These are phyloP conservation scores for Lachnellula occidentalis DNA, from an alignment of 2,329 filamentous ascomycete genomes.

Conservation along the genomic window DNA sequence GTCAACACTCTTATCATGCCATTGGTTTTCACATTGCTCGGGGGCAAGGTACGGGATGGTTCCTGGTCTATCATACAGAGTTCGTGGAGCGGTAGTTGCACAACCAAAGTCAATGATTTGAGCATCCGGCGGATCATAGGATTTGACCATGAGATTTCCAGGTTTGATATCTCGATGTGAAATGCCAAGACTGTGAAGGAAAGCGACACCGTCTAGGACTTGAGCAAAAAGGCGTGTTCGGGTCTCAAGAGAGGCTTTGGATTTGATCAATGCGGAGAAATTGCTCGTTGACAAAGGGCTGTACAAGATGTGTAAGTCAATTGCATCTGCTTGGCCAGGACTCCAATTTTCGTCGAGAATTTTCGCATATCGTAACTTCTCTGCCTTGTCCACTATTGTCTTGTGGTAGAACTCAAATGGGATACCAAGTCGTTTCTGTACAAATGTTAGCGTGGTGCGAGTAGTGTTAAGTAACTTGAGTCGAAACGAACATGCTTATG, in stretches of 20 bases:
- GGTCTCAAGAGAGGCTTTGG: slow-evolving; percentile 11
- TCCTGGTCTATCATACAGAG: slow-evolving; percentile 17
- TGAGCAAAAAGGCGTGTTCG: slow-evolving; percentile 17
- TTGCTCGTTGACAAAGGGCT: slow-evolving; percentile 17
- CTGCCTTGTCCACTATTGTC: slow-evolving; percentile 10
- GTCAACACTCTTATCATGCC: slow-evolving; percentile 13
- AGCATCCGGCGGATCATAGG: slow-evolving; percentile 18
- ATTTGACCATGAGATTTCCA: slow-evolving; percentile 12
- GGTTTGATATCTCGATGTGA: slow-evolving; percentile 22
- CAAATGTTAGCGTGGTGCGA: background rate
- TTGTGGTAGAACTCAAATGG: slow-evolving; percentile 17
- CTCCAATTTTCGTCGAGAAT: slow-evolving; percentile 18
- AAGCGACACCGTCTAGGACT: slow-evolving; percentile 16
- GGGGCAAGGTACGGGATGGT: slow-evolving; percentile 23
- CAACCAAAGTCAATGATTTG: slow-evolving; percentile 22
- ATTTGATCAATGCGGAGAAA: slow-evolving; percentile 14
- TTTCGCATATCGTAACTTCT: slow-evolving; percentile 8
- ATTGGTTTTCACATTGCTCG: slow-evolving; percentile 13
- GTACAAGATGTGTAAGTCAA: slow-evolving; percentile 18
- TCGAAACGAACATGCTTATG: slow-evolving; percentile 13
- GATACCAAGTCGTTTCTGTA: slow-evolving; percentile 14
- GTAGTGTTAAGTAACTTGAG: background rate
- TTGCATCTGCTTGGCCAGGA: slow-evolving; percentile 14
- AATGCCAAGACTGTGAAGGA: slow-evolving; percentile 15
- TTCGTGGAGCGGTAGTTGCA: slow-evolving; percentile 11